Conservation (phyloP, 73 alveolate species). For the Paramecium biaurelia region DNA sequence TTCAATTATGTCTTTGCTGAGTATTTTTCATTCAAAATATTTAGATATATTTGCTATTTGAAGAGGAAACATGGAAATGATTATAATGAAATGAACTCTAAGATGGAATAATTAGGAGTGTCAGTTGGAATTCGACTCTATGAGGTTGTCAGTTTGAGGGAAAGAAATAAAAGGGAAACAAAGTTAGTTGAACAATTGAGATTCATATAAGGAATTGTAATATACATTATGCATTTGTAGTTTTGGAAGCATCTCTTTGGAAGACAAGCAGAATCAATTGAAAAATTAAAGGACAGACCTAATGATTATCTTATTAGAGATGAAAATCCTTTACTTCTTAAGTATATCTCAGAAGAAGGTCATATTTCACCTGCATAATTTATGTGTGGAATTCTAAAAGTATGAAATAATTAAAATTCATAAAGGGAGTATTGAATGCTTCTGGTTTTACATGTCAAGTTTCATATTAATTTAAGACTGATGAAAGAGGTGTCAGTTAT, state of each 20-base stretch:
- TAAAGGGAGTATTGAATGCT: constrained; percentile 3
- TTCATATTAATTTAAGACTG: not conserved
- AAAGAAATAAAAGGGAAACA: constrained; percentile 53
- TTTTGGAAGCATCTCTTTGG: constrained; percentile 56
- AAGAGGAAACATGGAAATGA: constrained; percentile 50
- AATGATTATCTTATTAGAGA: constrained; percentile 34
- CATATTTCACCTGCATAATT: constrained; percentile 38
- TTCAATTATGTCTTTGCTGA: constrained; percentile 32
- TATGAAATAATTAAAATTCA: not conserved
- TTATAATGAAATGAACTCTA: not conserved
- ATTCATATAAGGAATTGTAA: constrained; percentile 24
- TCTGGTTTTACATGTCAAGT: constrained; percentile 16
- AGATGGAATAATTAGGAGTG: not conserved
- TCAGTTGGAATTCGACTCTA: constrained; percentile 34
- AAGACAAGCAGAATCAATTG: constrained; percentile 30
- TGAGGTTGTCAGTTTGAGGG: constrained; percentile 31
- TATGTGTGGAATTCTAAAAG: constrained; percentile 23
- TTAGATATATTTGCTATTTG: not conserved
- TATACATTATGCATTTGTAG: not conserved
- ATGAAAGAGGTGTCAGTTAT: constrained; percentile 35
- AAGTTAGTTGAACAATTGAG: constrained; percentile 18
- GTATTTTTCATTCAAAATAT: not conserved
- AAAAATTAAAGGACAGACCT: constrained; percentile 16
- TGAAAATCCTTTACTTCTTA: constrained; percentile 41
- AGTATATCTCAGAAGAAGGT: constrained; percentile 25